Percentiles rank a stretch among this genome's conserved stretches.
phyloP scores from a whole-genome alignment of 1,284 basidiomycete genomes.

The Coriolopsis trogii region DNA sequence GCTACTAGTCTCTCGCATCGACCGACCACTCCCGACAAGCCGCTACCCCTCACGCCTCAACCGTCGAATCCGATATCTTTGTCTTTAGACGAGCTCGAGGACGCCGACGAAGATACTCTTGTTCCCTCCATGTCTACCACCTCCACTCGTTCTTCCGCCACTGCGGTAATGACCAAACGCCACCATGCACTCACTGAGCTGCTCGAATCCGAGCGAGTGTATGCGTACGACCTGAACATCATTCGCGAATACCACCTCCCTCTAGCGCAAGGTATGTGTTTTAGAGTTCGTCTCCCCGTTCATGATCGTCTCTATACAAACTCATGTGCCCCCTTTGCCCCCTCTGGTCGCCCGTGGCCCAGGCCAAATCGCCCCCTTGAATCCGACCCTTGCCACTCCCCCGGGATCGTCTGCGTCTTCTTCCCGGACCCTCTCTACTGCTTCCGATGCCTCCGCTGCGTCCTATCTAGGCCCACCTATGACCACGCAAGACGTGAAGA shows the following conservation, averaged over 20 bases:
- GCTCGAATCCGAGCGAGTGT: conserved; percentile 82
- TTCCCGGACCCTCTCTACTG: conserved; percentile 55
- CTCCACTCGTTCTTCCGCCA: conserved; percentile 23
- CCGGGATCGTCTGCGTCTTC: conserved; percentile 43
- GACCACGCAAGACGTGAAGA: conserved; percentile 68
- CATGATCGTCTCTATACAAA: background rate
- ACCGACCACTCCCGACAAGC: conserved; percentile 35
- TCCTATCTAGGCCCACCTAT: conserved; percentile 59
- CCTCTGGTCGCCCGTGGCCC: conserved; percentile 7
- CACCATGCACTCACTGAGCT: conserved; percentile 85
- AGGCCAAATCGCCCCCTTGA: conserved; percentile 37
- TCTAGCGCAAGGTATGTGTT: conserved; percentile 61
- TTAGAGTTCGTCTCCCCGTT: conserved; percentile 2
- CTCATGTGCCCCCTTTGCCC: background rate
- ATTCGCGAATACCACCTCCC: conserved; percentile 86
- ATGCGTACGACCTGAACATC: conserved; percentile 86
- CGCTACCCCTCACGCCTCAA: conserved; percentile 35
- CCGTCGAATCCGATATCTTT: conserved; percentile 16
- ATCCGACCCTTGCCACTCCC: conserved; percentile 32
- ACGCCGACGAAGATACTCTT: conserved; percentile 20
- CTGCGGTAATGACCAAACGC: conserved; percentile 60
- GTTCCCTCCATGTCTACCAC: conserved; percentile 13
- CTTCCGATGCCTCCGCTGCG: conserved; percentile 52
- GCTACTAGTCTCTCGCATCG: conserved; percentile 13
- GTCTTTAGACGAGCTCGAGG: conserved; percentile 13